Conservation (phyloP, 768 basidiomycete species). For the Butyriboletus loyo region DNA sequence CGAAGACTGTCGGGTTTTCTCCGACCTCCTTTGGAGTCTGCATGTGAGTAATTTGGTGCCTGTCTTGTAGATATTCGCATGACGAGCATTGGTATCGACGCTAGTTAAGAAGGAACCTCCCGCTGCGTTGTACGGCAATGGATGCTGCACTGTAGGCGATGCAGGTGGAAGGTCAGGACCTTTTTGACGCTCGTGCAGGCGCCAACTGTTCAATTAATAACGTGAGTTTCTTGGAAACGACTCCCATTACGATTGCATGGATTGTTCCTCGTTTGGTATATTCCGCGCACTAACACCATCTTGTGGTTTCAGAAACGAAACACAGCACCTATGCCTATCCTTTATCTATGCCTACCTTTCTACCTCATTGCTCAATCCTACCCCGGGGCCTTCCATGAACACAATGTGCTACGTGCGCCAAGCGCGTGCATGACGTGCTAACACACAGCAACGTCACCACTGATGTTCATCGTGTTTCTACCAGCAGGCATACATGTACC, state of each 20-base stretch:
- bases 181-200: not conserved
- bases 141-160: slow-evolving; percentile 11
- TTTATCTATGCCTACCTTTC: too few species aligned
- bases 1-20: not conserved
- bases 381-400: too few species aligned
- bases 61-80: not conserved
- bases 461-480: too few species aligned
- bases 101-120: not conserved
- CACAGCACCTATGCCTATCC: not conserved
- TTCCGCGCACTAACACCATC: not conserved
- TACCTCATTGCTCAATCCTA: too few species aligned
- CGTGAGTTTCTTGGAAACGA: slow-evolving; percentile 3
- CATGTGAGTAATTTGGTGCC: slow-evolving; percentile 5
- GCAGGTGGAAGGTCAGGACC: not conserved
- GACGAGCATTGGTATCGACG: slow-evolving; percentile 1
- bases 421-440: not conserved
- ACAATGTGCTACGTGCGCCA: too few species aligned
- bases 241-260: not conserved
- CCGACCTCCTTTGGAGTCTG: not conserved
- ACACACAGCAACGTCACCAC: not conserved
- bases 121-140: not conserved
- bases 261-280: not conserved
- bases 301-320: not conserved
- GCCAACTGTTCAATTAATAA: not conserved
- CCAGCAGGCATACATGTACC: not conserved